Base-by-base conservation (phyloP, 345 rosid genomes). In the Populus euphratica region DNA sequence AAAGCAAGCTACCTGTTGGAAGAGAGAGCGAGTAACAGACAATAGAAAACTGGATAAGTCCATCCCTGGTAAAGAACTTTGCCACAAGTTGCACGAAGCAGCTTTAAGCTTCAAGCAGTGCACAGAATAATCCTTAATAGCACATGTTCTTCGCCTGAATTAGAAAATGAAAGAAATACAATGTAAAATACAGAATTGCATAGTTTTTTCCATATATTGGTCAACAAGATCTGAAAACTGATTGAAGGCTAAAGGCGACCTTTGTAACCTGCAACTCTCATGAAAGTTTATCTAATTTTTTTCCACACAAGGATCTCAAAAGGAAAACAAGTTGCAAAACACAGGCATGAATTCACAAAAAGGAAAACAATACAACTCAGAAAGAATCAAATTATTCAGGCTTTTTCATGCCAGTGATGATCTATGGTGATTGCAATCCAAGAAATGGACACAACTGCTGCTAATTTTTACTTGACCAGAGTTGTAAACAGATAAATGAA, bases 81-180 rank as follows among this genome's bases (percentile, higher is more conserved):
- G 83, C 94, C 94, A 95, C 39, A 95, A 80, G 75, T 78, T 64
- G 47, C 75, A 77, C 50, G 97, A 88, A 77, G 94, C 87, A 67
- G 77, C 87, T 82, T 83, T 86, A 74, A 90, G 83, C 82, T 86
- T 90, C 84, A 86, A 72, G 47, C 84, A 79, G 69, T 86, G 86
- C 43, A 70, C 70, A 73, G 70, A 71, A 75, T 89, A 91, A 73
- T 93, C 94, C 89, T 87, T 91, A 47, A 93, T 81, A 38, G 88
- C 56, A 84, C 68, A 77, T 47, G 80, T 50, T 77, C 79, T 79
- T 78, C 80, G 84, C 88, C 99, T 95, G 86, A 72, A 76, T 33
- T 70, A 18, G 71, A 76, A 9, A 16, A 4, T 47, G 14, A 44
- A 67, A 61, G 25, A 68, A 16, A 27, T 23, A 33, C 64, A 33